phyloP scores from a whole-genome alignment of 495 filamentous ascomycete species.

The Neurospora terricola region DNA sequence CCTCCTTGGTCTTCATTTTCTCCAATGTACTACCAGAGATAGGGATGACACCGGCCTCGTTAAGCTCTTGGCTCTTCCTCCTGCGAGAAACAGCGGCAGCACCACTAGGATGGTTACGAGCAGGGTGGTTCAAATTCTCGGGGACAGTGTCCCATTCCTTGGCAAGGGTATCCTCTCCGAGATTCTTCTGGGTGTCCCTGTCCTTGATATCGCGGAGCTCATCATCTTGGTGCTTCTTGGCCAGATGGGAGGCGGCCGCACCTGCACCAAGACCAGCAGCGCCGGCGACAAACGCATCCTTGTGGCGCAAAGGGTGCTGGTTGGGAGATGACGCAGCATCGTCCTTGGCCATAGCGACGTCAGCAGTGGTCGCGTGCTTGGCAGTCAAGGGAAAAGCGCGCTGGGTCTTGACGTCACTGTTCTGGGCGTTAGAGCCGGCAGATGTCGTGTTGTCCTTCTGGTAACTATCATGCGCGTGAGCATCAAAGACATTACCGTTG shows the following conservation, averaged over 20 bases:
- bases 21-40: background rate
- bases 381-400: background rate
- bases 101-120: background rate
- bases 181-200: background rate
- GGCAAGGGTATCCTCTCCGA: background rate
- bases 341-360: background rate
- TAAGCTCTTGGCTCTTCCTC: background rate
- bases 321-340: background rate
- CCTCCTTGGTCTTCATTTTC: background rate
- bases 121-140: background rate
- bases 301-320: background rate
- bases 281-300: slow-evolving; percentile 3
- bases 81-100: background rate
- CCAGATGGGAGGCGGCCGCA: slow-evolving; percentile 6
- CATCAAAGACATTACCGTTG: background rate
- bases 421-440: background rate
- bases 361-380: background rate
- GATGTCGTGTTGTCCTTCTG: background rate
- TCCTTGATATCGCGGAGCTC: background rate
- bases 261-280: slow-evolving; percentile 10
- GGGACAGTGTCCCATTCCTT: background rate
- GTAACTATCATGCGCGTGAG: background rate
- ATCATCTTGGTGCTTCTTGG: slow-evolving; percentile 10
- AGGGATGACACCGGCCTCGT: background rate
- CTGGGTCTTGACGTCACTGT: background rate